Base-by-base conservation (phyloP, 768 basidiomycete genomes). In the Tephrocybe sp. region DNA sequence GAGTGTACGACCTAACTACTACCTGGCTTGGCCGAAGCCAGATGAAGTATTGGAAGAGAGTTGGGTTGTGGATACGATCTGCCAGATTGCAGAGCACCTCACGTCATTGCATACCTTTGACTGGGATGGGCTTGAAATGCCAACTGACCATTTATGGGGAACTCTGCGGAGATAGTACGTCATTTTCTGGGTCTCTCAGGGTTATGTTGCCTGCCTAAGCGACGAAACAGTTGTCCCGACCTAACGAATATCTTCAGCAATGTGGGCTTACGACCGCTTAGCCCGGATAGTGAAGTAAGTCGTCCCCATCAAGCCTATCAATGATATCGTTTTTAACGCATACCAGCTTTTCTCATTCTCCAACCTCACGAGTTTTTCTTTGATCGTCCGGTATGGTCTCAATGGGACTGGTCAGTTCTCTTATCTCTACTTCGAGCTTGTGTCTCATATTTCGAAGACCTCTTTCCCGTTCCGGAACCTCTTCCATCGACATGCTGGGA, bases 41-140 rank as follows among this genome's bases (percentile, higher is more conserved):
- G 74, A 79, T 42, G 67, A 69, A 28, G 57, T 59, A 8, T 58
- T 78, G 20, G 65, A 68, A 43, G 79, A 79, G 53, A 60, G 43
- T 0, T 72, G 74, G 74, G 74, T 80, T 0, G 71, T 68, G 14
- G 43, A 57, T 3, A 68, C 58, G 59, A 70, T 79, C 8, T 58
- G 59, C 17, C 30, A 50, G 1, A 62, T 78, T 9, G 71, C 75
- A 4, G 57, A 51, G 17, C 54, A 58, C 38, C 58, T 78, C 43
- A 62, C 42, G n/a, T 44, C 54, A 37, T 56, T 80, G 57, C 65
- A 72, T 23, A 74, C 73, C 0, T 78, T 80, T 57, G 76, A 79
- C 52, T 80, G 79, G 79, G 77, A 78, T 59, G 79, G 77, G 18
- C 61, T 73, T 15, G 79, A 80, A 61, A 59, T 77, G 51, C 77